Evolutionary conservation across 1,139 yeast species (phyloP), one percentile per base, ranked within the genome.

Genomic region (Taphrina betulina): DNA sequence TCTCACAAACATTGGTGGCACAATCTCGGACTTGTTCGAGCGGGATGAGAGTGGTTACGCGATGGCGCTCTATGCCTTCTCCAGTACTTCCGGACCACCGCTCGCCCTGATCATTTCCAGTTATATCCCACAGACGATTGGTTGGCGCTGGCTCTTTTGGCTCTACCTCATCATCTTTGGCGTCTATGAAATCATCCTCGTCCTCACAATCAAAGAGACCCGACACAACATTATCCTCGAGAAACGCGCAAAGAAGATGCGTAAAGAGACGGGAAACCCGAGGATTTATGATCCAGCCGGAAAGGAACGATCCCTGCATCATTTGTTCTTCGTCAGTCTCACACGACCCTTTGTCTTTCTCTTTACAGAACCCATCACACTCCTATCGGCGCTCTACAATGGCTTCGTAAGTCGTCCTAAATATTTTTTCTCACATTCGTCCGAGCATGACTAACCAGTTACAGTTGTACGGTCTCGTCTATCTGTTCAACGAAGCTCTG

Each of bases 1-100:
- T 0, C 75, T 89, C 66, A 82, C 95, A 2, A 81, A 87, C 63
- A 95, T 92, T 12, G 94, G 92, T 60, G 96, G 95, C 60, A 81
- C 95, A 3, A 78, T 88, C 60, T 77, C 84, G 58, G 96, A 89
- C 69, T 70, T 73, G 78, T 55, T 85, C 82, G 71, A 81, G 83
- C 71, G 71, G 79, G 63, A 84, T 82, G 35, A 88, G 87, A 36
- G 82, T 82, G 68, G 70, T 16, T 44, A 81, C 16, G 90, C 42
- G n/a, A 33, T 60, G 10, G 42, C 60, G 72, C 37, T 77, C 69
- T 78, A 73, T 63, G 73, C 78, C 0, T 64, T 77, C 20, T 77
- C 79, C 22, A 80, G 81, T 0, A 69, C 77, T 0, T 66, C 79
- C 69, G 94, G 94, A 60, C 94, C 94, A 1, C 83, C 83, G 40